Percentiles rank a stretch among this genome's conserved stretches.
Conservation (phyloP, 108 stramenopile genomes). For the Chaetoceros muelleri region DNA sequence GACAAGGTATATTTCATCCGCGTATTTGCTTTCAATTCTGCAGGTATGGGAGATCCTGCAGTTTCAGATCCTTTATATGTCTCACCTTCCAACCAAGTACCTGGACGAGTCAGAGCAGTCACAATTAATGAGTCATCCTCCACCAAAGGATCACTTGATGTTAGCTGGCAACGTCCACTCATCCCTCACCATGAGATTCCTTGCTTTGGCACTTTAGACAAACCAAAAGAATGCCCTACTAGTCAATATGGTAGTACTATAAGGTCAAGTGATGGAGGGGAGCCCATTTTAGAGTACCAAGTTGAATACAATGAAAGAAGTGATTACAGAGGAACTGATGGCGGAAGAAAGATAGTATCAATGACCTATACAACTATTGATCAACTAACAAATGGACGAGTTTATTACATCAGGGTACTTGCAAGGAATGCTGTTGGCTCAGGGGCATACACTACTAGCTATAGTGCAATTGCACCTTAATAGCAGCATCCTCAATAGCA, state of each 20-base stretch:
- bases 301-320: constrained; percentile 42
- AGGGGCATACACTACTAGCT: constrained; percentile 26
- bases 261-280: constrained; percentile 60
- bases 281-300: constrained; percentile 54
- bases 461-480: too few relatives aligned
- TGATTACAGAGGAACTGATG: constrained; percentile 40
- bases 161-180: constrained; percentile 51
- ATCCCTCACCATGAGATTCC: constrained; percentile 64
- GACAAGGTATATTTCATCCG: constrained; percentile 42
- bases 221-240: constrained; percentile 45
- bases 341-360: constrained; percentile 9
- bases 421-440: constrained; percentile 48
- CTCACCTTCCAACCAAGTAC: constrained; percentile 45
- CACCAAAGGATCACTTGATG: constrained; percentile 23
- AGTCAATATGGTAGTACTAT: constrained; percentile 44
- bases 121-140: constrained; percentile 9
- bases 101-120: constrained; percentile 41
- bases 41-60: constrained; percentile 40
- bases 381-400: constrained; percentile 23
- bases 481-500: too few relatives aligned
- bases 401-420: constrained; percentile 49
- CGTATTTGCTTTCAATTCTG: constrained; percentile 51
- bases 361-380: constrained; percentile 8
- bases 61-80: constrained; percentile 15
- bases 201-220: constrained; percentile 33